Conservation (phyloP, 108 stramenopile genomes). For the Discostella stelligeroides region DNA sequence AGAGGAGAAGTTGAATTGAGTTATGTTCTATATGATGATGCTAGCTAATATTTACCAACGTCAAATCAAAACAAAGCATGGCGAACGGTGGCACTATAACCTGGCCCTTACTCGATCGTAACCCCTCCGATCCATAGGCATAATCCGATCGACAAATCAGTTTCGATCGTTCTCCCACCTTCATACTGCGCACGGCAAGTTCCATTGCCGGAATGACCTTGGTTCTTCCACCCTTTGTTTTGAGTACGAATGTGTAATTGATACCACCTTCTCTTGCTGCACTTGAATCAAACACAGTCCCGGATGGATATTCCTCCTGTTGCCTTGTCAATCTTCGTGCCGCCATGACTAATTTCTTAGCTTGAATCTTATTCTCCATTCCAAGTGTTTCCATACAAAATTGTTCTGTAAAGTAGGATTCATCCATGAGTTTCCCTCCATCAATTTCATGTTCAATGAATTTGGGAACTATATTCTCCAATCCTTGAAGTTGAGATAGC, state of each 20-base stretch:
- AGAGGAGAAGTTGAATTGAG: no score
- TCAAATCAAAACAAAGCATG: conserved; percentile 59
- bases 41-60: conserved; percentile 5
- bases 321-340: conserved; percentile 44
- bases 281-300: conserved; percentile 60
- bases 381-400: conserved; percentile 45
- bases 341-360: conserved; percentile 74
- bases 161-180: conserved; percentile 40
- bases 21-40: no score
- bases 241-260: conserved; percentile 42
- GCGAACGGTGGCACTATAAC: conserved; percentile 68
- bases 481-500: conserved; percentile 60
- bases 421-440: conserved; percentile 43
- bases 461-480: conserved; percentile 21
- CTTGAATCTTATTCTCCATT: conserved; percentile 54
- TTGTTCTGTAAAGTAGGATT: conserved; percentile 55
- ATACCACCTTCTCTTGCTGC: conserved; percentile 13
- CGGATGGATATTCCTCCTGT: conserved; percentile 35
- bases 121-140: conserved; percentile 67
- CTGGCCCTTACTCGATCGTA: conserved; percentile 51
- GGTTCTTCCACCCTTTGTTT: conserved; percentile 15
- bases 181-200: conserved; percentile 51
- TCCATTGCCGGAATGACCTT: conserved; percentile 57
- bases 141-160: conserved; percentile 62
- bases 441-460: conserved; percentile 52